Base-by-base conservation (phyloP, 2,329 filamentous ascomycete genomes). In the Pseudogymnoascus sp. region DNA sequence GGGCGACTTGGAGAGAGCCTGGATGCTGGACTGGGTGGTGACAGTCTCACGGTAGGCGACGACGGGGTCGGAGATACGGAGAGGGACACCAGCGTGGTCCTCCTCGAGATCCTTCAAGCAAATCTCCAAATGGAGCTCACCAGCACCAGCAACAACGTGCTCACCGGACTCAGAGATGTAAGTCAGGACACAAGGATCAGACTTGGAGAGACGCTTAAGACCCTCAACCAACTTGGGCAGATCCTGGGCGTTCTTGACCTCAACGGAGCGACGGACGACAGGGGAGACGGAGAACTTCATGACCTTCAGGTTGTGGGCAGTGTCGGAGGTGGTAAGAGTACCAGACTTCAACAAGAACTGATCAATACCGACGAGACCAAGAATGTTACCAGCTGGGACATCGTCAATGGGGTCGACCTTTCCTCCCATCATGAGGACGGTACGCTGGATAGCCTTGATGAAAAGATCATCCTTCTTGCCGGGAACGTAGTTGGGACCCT, bases 281-380 rank as follows among this genome's bases (percentile, higher is more conserved):
- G 94, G 94, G 65, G 94, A 97, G 78, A 99, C 94, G 76, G 94
- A 99, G 90, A 99, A 99, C 86, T 97, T 97, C 94, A 99, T 99
- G 82, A 99, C 94, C 89, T 97, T 97, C 75, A 99, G 83, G 89
- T 99, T 99, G 89, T 99, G 94, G 77, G 94, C 93, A 69, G 91
- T 95, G 71, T 99, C 94, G 77, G 85, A 88, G 77, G 93, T 97
- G 81, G 92, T 96, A 74, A 99, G 90, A 75, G 94, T 99, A 89
- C 94, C 94, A 78, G 94, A 97, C 89, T 99, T 99, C 84, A 99
- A 92, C 85, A 99, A 85, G 91, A 97, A 99, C 87, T 99, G 94
- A 79, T 99, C 94, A 73, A 99, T 91, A 88, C 94, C 94, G 76
- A 99, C 94, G 74, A 99, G 86, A 86, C 94, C 94, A 74, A 97